A percentile compares a stretch with the other conserved stretches of the same genome.
phyloP scores from a whole-genome alignment of 2,329 filamentous ascomycete genomes.

The Triangularia verruculosa region DNA sequence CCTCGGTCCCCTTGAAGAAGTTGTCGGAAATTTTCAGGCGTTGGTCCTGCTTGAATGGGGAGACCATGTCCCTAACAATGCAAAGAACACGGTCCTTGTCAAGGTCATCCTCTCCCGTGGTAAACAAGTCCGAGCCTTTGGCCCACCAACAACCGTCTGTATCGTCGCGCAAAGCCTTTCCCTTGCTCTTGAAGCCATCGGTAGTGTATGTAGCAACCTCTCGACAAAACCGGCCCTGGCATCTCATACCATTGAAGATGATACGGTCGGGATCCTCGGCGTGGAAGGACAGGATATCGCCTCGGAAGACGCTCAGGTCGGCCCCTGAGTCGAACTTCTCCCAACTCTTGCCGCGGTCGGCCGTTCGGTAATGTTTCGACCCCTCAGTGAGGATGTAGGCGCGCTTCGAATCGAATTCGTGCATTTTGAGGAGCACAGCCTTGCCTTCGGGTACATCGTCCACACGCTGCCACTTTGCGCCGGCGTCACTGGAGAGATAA shows the following conservation, averaged over 20 bases:
- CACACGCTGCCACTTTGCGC: conserved; percentile 69
- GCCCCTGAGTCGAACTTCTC: conserved; percentile 63
- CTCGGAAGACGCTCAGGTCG: conserved; percentile 52
- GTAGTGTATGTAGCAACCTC: conserved; percentile 71
- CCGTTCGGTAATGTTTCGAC: conserved; percentile 76
- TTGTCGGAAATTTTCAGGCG: conserved; percentile 77
- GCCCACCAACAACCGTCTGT: conserved; percentile 86
- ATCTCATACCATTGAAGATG: conserved; percentile 75
- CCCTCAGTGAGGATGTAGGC: conserved; percentile 75
- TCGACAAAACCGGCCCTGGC: conserved; percentile 60
- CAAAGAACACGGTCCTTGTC: conserved; percentile 75
- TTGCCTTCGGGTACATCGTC: conserved; percentile 62
- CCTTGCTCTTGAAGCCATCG: conserved; percentile 73
- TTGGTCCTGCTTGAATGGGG: conserved; percentile 69
- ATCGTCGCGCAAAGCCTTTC: conserved; percentile 62
- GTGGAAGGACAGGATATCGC: conserved; percentile 68
- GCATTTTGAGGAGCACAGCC: conserved; percentile 65
- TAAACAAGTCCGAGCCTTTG: conserved; percentile 70
- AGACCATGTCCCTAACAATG: conserved; percentile 70
- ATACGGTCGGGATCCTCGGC: conserved; percentile 80
- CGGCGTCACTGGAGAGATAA: conserved; percentile 78
- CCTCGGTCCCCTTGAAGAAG: conserved; percentile 62
- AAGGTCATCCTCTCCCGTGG: conserved; percentile 60
- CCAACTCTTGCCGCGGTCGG: conserved; percentile 82
- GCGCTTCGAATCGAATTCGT: conserved; percentile 72